A percentile compares a stretch with the other conserved stretches of the same genome.
Evolutionary conservation across 257 asterid species (phyloP).

Genomic region (Primulina tabacum): DNA sequence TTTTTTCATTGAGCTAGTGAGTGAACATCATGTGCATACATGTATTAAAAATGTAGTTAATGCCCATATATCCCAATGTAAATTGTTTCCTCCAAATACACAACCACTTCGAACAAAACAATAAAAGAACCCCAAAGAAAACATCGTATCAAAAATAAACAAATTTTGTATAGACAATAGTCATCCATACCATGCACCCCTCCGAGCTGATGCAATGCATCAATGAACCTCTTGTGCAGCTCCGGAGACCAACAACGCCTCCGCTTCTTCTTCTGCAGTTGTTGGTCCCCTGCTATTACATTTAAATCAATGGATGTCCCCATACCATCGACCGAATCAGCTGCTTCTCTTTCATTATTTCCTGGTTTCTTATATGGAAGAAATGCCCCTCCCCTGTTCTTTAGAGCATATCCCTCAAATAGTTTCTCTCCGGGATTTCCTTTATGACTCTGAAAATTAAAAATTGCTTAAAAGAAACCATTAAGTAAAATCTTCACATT

Average conservation of each 20-base stretch:
- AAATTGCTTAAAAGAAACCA: neutral
- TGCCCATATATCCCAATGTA: too few relatives aligned
- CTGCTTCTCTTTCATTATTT: neutral
- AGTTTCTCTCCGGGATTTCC: neutral
- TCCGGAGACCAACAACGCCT: constrained; percentile 21
- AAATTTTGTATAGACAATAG: too few relatives aligned
- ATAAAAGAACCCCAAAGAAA: too few relatives aligned
- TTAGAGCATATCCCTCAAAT: neutral
- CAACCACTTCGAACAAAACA: too few relatives aligned
- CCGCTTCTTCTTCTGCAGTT: neutral
- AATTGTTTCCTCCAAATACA: too few relatives aligned
- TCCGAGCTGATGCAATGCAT: constrained; percentile 18
- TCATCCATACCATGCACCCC: constrained; percentile 11
- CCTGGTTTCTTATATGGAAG: constrained; percentile 8
- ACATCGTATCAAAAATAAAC: too few relatives aligned
- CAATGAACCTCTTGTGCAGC: constrained; percentile 8
- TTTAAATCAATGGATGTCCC: too few relatives aligned
- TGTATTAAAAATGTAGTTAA: too few relatives aligned
- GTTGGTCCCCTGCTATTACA: too few relatives aligned
- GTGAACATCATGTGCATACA: too few relatives aligned
- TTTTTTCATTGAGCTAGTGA: too few relatives aligned
- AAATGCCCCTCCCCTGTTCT: constrained; percentile 20
- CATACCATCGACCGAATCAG: neutral
- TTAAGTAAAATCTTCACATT: too few relatives aligned
- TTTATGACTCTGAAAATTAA: neutral